Evolutionary conservation across 1,139 yeast genomes (phyloP), one percentile per base, ranked within the genome.

Genomic region (Saccharomyces hybrid): DNA sequence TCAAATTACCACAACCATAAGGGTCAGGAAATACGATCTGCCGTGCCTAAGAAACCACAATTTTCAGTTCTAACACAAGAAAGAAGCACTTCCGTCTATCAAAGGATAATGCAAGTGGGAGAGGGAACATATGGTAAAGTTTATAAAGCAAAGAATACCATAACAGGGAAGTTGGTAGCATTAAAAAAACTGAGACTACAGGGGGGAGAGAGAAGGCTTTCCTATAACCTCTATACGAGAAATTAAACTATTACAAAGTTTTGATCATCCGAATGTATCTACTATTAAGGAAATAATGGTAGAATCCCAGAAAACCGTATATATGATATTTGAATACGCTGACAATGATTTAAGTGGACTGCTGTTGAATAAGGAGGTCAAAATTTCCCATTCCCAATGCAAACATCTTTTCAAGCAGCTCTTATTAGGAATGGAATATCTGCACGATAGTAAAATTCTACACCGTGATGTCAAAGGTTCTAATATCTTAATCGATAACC

Each of bases 381-480:
- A 68, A 11, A 75, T 93, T 44, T 73, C 80, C 11, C 83, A 79
- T 49, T 80, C 86, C 6, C 88, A 91, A 66, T 77, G 88, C 64
- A 93, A 93, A 70, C 84, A 80, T 64, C 71, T 95, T 11, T 85
- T 89, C 69, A 75, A 76, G 58, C 98, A 93, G 66, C 73, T 91
- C 59, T 75, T 88, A 68, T 83, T 83, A 59, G 98, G 97, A 1
- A 78, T 93, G 59, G 78, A 83, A 54, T 93, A 90, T 69, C 75
- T 93, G 56, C 99, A 93, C 70, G 78, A 78, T 46, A 84, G 83
- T 61, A 78, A 88, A 53, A 86, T 93, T 14, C 80, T 93, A 52
- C 99, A 93, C 71, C 80, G 99, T 57, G 99, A 93, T 72, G 88
- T 93, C 60, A 93, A 93, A 73, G 97, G 96, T 1, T 89, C 97